phyloP scores from a whole-genome alignment of 1,284 basidiomycete species.

The Moesziomyces antarcticus region DNA sequence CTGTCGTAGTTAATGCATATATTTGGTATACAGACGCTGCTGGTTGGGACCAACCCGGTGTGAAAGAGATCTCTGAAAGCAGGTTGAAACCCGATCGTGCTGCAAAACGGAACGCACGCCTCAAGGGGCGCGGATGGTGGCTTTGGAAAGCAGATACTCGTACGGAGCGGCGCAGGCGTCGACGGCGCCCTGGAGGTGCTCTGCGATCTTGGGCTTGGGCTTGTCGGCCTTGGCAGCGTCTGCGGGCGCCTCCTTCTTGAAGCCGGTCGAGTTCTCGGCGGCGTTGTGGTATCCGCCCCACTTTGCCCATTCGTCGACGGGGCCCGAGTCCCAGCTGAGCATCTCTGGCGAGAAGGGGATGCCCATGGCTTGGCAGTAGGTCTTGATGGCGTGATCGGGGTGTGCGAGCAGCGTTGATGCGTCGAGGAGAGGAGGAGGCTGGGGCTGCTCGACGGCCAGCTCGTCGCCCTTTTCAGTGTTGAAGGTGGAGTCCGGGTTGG shows the following conservation, averaged over 20 bases:
- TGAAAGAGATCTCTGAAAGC: too few relatives aligned
- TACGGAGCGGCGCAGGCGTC: constrained; percentile 38
- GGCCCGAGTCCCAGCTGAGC: constrained; percentile 62
- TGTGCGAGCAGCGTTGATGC: constrained; percentile 54
- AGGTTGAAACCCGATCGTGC: background rate
- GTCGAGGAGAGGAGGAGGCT: constrained; percentile 59
- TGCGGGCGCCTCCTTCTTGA: constrained; percentile 48
- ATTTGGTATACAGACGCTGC: background rate
- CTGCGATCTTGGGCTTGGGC: constrained; percentile 40
- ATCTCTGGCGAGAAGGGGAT: constrained; percentile 59
- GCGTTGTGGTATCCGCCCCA: constrained; percentile 64
- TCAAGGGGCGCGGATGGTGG: constrained; percentile 38
- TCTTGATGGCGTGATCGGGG: constrained; percentile 53
- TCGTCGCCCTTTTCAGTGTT: constrained; percentile 43
- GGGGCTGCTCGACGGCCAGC: constrained; percentile 44
- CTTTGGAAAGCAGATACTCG: constrained; percentile 41
- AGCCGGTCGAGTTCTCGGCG: constrained; percentile 62
- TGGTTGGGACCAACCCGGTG: too few relatives aligned
- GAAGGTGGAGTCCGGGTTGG: constrained; percentile 58
- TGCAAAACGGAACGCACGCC: background rate
- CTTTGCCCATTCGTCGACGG: constrained; percentile 61
- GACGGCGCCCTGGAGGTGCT: constrained; percentile 49
- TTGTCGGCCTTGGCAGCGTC: constrained; percentile 10
- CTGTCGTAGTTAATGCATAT: background rate
- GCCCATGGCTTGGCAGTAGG: constrained; percentile 56